These are phyloP conservation scores for Grifola frondosa DNA, from an alignment of 1,284 basidiomycete species.

Conservation along the genomic window DNA sequence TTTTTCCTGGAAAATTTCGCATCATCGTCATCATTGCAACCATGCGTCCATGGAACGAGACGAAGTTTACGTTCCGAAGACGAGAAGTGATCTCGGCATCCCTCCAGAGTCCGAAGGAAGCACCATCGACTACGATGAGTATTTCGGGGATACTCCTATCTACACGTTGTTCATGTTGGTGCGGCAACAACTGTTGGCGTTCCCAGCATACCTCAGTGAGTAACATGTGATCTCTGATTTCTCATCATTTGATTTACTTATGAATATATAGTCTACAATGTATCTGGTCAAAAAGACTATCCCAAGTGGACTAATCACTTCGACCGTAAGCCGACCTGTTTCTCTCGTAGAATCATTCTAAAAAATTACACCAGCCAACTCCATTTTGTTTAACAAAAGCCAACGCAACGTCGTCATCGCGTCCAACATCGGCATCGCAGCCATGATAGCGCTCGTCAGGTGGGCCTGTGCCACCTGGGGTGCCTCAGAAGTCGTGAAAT, in stretches of 20 bases:
- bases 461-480: constrained; percentile 37
- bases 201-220: constrained; percentile 65
- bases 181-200: constrained; percentile 72
- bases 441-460: constrained; percentile 45
- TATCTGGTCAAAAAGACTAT: constrained; percentile 65
- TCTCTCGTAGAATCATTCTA: too few species aligned
- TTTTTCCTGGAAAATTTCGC: constrained; percentile 41
- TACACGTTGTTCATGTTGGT: constrained; percentile 55
- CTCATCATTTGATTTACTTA: neutral
- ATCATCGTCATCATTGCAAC: constrained; percentile 39
- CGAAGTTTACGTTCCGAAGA: constrained; percentile 62
- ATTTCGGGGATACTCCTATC: constrained; percentile 59
- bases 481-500: constrained; percentile 43
- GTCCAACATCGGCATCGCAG: constrained; percentile 53
- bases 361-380: too few species aligned
- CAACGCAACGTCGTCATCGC: constrained; percentile 53
- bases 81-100: constrained; percentile 50
- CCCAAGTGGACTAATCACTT: constrained; percentile 63
- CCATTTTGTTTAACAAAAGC: constrained; percentile 50
- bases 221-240: neutral
- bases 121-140: constrained; percentile 51
- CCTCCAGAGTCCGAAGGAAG: constrained; percentile 34
- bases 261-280: constrained; percentile 46
- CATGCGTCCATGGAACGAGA: constrained; percentile 50
- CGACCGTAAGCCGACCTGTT: constrained; percentile 47